Evolutionary conservation across 1,284 basidiomycete genomes (phyloP).

Genomic region (Vanrija pseudolonga): DNA sequence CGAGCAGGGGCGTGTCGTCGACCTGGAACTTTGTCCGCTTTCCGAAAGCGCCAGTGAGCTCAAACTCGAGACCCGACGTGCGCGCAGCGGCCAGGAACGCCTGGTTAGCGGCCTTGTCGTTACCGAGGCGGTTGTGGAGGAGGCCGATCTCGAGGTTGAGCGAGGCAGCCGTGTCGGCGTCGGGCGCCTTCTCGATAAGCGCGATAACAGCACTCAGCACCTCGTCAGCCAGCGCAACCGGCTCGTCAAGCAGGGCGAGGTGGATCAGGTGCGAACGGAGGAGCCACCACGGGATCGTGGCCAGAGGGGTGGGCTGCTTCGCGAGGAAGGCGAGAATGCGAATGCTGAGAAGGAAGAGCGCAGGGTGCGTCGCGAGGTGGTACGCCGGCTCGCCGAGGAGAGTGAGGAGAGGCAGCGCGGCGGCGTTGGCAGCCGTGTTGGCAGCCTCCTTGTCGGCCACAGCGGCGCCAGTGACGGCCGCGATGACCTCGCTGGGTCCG

Average conservation of each 20-base stretch:
- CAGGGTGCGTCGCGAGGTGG: conserved; percentile 71
- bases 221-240: conserved; percentile 60
- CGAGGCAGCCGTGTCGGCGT: conserved; percentile 62
- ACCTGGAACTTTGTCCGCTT: conserved; percentile 94
- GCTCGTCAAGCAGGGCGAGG: conserved; percentile 80
- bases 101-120: conserved; percentile 75
- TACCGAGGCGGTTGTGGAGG: conserved; percentile 63
- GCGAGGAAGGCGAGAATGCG: conserved; percentile 59
- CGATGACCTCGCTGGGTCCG: conserved; percentile 50
- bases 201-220: conserved; percentile 55
- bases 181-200: conserved; percentile 48
- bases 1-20: conserved; percentile 78
- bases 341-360: conserved; percentile 73
- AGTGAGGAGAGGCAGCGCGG: conserved; percentile 71
- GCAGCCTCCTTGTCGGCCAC: conserved; percentile 49
- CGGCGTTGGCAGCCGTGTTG: conserved; percentile 54
- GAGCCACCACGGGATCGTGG: conserved; percentile 68
- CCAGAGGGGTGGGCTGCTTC: conserved; percentile 51
- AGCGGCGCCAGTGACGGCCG: conserved; percentile 51
- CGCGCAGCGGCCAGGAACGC: conserved; percentile 75
- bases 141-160: conserved; percentile 77
- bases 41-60: conserved; percentile 88
- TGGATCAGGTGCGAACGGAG: conserved; percentile 72
- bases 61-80: conserved; percentile 76
- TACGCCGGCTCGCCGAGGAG: conserved; percentile 92